phyloP scores from a whole-genome alignment of 1,284 basidiomycete genomes.

The Pterulicium gracile region DNA sequence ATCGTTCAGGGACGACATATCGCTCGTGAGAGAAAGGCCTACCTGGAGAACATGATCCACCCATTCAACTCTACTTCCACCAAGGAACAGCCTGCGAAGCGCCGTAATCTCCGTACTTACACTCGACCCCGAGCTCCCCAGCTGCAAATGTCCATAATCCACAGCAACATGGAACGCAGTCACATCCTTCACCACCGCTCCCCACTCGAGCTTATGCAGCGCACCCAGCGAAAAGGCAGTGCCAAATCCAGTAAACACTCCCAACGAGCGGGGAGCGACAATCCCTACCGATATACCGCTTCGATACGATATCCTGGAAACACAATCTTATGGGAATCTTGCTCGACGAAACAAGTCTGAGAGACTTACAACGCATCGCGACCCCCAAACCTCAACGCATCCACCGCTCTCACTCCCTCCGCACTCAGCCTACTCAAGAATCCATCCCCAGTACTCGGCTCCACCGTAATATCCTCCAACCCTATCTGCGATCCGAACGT shows the following conservation, averaged over 20 bases:
- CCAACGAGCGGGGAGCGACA: slow-evolving; percentile 43
- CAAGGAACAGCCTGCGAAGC: slow-evolving; percentile 53
- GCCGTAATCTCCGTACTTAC: slow-evolving; percentile 55
- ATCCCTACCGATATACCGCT: slow-evolving; percentile 51
- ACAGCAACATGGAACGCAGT: slow-evolving; percentile 42
- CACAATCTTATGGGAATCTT: slow-evolving; percentile 3
- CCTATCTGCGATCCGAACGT: slow-evolving; percentile 51
- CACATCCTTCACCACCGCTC: slow-evolving; percentile 54
- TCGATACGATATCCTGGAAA: slow-evolving; percentile 44
- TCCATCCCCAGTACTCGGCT: slow-evolving; percentile 51
- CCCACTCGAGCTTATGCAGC: slow-evolving; percentile 47
- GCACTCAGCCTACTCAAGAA: not conserved
- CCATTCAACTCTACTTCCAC: slow-evolving; percentile 27
- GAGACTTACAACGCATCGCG: slow-evolving; percentile 63
- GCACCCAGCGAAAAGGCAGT: slow-evolving; percentile 57
- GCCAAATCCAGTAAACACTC: slow-evolving; percentile 58
- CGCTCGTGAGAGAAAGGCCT: too few relatives aligned
- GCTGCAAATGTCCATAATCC: not conserved
- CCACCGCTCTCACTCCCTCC: not conserved
- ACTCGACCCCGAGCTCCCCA: slow-evolving; percentile 25
- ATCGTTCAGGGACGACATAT: too few relatives aligned
- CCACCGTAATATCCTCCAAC: slow-evolving; percentile 47
- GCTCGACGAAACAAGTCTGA: not conserved
- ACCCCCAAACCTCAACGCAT: slow-evolving; percentile 13
- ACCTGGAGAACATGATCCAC: slow-evolving; percentile 42